These are phyloP conservation scores for Amanita fuliginea DNA, from an alignment of 768 basidiomycete species.

Conservation along the genomic window DNA sequence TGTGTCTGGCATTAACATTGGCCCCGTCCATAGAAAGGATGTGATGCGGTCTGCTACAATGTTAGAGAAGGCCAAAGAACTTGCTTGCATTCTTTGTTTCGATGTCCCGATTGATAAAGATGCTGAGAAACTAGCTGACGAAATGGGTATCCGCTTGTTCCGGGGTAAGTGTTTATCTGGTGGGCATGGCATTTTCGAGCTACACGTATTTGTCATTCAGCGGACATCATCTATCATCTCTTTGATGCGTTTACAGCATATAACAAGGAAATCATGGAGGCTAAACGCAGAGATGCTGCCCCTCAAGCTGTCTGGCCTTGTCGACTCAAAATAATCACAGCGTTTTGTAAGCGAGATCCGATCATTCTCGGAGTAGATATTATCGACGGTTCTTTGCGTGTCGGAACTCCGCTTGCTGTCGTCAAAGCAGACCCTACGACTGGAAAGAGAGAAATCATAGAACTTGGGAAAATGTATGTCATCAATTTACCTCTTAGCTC, in stretches of 20 bases:
- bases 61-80: conserved; percentile 93
- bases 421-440: conserved; percentile 85
- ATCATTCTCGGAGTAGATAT: conserved; percentile 97
- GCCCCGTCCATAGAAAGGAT: conserved; percentile 92
- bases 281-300: conserved; percentile 85
- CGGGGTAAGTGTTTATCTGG: conserved; percentile 47
- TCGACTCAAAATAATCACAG: conserved; percentile 84
- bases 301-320: conserved; percentile 97
- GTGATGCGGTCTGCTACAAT: conserved; percentile 87
- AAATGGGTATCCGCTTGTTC: conserved; percentile 90
- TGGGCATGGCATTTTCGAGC: neutral
- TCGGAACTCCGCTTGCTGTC: conserved; percentile 93
- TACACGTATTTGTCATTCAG: conserved; percentile 27
- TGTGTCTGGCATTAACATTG: conserved; percentile 95
- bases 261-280: conserved; percentile 83
- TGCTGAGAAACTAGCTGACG: conserved; percentile 82
- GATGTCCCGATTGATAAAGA: conserved; percentile 94
- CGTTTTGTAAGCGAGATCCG: conserved; percentile 93
- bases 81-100: conserved; percentile 93
- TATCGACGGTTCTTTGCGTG: conserved; percentile 79
- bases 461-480: conserved; percentile 88
- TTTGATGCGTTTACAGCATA: conserved; percentile 96
- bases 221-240: conserved; percentile 97
- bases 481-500: neutral
- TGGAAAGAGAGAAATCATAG: conserved; percentile 83